Evolutionary conservation across 2,329 filamentous ascomycete genomes (phyloP).

Genomic region (Coniella lustricola): DNA sequence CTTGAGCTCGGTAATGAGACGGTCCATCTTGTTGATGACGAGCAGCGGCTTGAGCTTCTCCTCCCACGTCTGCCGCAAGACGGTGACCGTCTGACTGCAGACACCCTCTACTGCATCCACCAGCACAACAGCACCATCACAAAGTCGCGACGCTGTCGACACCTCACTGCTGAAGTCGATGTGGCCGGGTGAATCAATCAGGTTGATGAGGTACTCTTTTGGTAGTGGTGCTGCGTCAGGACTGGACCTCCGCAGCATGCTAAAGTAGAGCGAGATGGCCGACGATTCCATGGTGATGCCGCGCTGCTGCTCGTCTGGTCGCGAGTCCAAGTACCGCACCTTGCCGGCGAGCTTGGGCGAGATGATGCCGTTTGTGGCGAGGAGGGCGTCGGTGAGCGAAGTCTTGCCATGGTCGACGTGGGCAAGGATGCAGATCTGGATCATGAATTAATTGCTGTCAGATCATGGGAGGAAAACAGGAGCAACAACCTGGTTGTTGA

Average conservation of each 20-base stretch:
- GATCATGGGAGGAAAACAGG: conserved; percentile 16
- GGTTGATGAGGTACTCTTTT: conserved; percentile 90
- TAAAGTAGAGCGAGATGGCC: conserved; percentile 93
- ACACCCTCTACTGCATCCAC: conserved; percentile 97
- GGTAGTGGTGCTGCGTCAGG: conserved; percentile 63
- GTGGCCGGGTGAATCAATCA: conserved; percentile 96
- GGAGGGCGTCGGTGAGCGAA: conserved; percentile 88
- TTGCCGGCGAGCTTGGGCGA: conserved; percentile 96
- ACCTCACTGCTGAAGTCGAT: conserved; percentile 99
- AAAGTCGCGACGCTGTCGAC: conserved; percentile 87
- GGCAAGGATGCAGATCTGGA: conserved; percentile 80
- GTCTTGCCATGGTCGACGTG: conserved; percentile 99
- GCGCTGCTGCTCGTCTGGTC: conserved; percentile 89
- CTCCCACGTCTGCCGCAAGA: conserved; percentile 88
- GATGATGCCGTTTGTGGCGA: conserved; percentile 99
- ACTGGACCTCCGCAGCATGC: conserved; percentile 69
- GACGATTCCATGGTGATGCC: conserved; percentile 99
- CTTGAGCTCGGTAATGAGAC: conserved; percentile 86
- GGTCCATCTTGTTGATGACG: conserved; percentile 98
- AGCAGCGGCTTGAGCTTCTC: conserved; percentile 92
- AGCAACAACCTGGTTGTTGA: conserved; percentile 14
- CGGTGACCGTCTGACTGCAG: conserved; percentile 96
- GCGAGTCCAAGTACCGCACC: conserved; percentile 93
- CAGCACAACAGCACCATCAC: conserved; percentile 87
- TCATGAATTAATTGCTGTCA: conserved; percentile 25